Conservation (phyloP, 352 stramenopile species). For the Pythium rhizo-oryzae region DNA sequence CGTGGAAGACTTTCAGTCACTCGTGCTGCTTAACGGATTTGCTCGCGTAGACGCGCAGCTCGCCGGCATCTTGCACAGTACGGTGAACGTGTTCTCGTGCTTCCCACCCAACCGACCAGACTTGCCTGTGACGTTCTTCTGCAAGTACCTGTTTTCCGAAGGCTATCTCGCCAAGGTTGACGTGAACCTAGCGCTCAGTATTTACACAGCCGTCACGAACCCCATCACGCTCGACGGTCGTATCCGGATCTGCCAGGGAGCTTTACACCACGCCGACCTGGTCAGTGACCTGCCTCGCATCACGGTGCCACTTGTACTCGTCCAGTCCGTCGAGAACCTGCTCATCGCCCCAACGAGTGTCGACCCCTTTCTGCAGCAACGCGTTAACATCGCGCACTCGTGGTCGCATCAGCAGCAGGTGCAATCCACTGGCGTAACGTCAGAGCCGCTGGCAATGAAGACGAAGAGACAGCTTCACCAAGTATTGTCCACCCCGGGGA, state of each 20-base stretch:
- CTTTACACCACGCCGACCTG: conserved; percentile 79
- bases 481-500: conserved; percentile 45
- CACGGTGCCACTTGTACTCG: conserved; percentile 70
- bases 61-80: conserved; percentile 76
- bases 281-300: conserved; percentile 53
- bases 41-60: conserved; percentile 70
- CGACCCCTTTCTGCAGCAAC: conserved; percentile 90
- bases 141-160: conserved; percentile 93
- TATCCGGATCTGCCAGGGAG: conserved; percentile 77
- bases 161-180: conserved; percentile 86
- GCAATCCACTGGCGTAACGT: conserved; percentile 18
- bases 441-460: conserved; percentile 50
- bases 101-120: conserved; percentile 79
- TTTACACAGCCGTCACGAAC: conserved; percentile 93
- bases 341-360: conserved; percentile 90
- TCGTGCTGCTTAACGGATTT: conserved; percentile 39
- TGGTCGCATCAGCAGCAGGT: conserved; percentile 75
- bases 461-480: conserved; percentile 57
- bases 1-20: conserved; percentile 55
- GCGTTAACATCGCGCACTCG: conserved; percentile 60
- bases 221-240: conserved; percentile 90
- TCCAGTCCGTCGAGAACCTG: conserved; percentile 90
- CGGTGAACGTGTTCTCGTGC: conserved; percentile 83
- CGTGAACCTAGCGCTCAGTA: conserved; percentile 88
- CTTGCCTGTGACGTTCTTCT: conserved; percentile 88